Conservation (phyloP, 805 yeast species). For the Cyberlindnera americana region DNA sequence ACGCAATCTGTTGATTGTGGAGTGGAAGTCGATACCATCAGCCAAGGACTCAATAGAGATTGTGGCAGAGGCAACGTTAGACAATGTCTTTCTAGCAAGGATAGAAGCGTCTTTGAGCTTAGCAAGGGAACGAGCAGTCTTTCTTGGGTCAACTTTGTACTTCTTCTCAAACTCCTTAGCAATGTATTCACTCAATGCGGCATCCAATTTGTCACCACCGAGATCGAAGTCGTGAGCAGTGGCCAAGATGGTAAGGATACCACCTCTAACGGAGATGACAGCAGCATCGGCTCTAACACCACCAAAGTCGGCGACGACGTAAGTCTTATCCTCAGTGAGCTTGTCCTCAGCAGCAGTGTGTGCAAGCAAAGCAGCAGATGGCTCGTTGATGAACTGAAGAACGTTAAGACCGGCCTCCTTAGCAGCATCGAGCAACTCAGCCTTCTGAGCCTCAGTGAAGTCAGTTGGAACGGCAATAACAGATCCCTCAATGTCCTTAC, state of each 20-base stretch:
- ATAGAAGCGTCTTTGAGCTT: slow-evolving; percentile 82
- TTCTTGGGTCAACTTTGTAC: slow-evolving; percentile 73
- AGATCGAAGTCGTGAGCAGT: slow-evolving; percentile 77
- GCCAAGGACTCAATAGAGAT: slow-evolving; percentile 94
- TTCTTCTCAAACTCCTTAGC: slow-evolving; percentile 95
- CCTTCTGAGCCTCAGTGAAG: slow-evolving; percentile 70
- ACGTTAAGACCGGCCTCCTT: slow-evolving; percentile 72
- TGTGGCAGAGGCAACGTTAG: slow-evolving; percentile 83
- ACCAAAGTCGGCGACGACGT: slow-evolving; percentile 95
- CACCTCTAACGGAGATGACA: slow-evolving; percentile 89
- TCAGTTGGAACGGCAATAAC: slow-evolving; percentile 91
- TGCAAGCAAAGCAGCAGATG: slow-evolving; percentile 86
- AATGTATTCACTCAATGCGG: slow-evolving; percentile 72
- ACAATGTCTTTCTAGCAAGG: slow-evolving; percentile 83
- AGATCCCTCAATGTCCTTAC: slow-evolving; percentile 72
- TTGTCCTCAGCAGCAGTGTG: slow-evolving; percentile 47
- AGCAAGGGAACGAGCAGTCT: slow-evolving; percentile 79
- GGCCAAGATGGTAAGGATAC: slow-evolving; percentile 83
- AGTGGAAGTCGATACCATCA: slow-evolving; percentile 90
- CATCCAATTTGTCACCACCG: slow-evolving; percentile 88
- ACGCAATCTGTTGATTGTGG: slow-evolving; percentile 90
- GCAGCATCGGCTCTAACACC: slow-evolving; percentile 96
- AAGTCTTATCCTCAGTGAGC: slow-evolving; percentile 58
- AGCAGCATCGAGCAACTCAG: slow-evolving; percentile 58
- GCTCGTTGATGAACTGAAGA: slow-evolving; percentile 87